Percentiles rank a stretch among this genome's conserved stretches.
These are phyloP conservation scores for Pleurotus salmoneostramineus DNA, from an alignment of 768 basidiomycete species.

Conservation along the genomic window DNA sequence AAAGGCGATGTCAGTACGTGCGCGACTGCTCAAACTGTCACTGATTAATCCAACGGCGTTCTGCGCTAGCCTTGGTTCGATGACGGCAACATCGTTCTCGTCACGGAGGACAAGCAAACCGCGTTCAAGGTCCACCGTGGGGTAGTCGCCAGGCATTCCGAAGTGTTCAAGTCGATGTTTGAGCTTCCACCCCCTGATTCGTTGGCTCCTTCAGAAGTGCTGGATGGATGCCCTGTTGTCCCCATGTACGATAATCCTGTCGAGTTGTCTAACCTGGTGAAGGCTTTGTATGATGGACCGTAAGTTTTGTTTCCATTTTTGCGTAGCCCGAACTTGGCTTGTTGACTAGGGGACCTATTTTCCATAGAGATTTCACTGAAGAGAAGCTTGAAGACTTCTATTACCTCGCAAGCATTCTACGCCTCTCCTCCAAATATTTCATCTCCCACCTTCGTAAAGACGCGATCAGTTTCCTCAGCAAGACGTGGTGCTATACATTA, in stretches of 20 bases:
- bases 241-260: conserved; percentile 46
- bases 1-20: conserved; percentile 6
- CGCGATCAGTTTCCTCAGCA: conserved; percentile 42
- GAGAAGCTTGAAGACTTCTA: conserved; percentile 47
- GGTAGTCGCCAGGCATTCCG: conserved; percentile 49
- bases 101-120: conserved; percentile 34
- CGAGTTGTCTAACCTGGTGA: conserved; percentile 48
- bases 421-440: conserved; percentile 59
- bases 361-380: conserved; percentile 24
- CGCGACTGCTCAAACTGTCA: not conserved
- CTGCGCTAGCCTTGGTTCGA: conserved; percentile 49
- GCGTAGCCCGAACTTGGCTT: not conserved
- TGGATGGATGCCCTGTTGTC: conserved; percentile 48
- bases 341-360: conserved; percentile 18
- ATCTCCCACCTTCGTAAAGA: conserved; percentile 47
- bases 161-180: conserved; percentile 54
- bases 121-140: conserved; percentile 54
- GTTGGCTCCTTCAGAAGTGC: conserved; percentile 21
- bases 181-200: conserved; percentile 37
- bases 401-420: conserved; percentile 52
- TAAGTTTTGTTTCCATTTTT: conserved; percentile 24
- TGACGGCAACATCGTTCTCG: conserved; percentile 54
- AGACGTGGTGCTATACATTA: conserved; percentile 52
- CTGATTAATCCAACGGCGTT: not conserved
- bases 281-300: conserved; percentile 55